Evolutionary conservation across 2,329 filamentous ascomycete species (phyloP).

Genomic region (Alternaria sp.): DNA sequence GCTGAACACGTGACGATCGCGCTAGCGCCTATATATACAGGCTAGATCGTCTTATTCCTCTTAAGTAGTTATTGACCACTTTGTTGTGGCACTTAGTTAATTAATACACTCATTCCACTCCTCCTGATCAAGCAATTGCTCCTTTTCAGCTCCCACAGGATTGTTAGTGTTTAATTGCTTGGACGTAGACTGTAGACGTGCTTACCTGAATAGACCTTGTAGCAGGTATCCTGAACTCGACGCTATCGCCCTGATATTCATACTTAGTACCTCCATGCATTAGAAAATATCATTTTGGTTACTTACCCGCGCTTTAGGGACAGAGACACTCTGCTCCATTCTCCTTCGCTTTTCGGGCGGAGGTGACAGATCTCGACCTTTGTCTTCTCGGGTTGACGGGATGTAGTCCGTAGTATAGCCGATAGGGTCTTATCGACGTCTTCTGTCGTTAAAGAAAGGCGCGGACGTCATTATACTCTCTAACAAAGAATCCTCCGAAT

Average conservation of each 20-base stretch:
- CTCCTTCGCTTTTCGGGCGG: fast-evolving
- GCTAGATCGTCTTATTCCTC: no score
- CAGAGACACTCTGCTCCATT: background rate
- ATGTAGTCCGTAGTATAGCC: fast-evolving
- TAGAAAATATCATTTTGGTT: background rate
- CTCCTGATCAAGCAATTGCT: no score
- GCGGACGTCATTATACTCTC: background rate
- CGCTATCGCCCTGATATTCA: background rate
- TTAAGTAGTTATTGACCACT: no score
- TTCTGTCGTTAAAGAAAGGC: background rate
- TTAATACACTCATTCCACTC: no score
- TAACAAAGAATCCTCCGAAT: background rate
- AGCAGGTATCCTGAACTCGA: background rate
- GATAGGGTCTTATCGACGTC: fast-evolving
- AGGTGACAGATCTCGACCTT: background rate
- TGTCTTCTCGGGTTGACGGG: background rate
- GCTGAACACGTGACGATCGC: no score
- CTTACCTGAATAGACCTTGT: no score
- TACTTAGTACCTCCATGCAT: background rate
- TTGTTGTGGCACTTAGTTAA: no score
- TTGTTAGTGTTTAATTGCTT: no score
- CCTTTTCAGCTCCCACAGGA: no score
- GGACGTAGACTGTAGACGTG: no score
- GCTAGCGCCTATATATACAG: no score
- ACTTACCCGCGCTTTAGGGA: background rate